Percentiles rank a stretch among this genome's conserved stretches.
Evolutionary conservation across 495 filamentous ascomycete species (phyloP).

Genomic region (Hypoxylon perforatum): DNA sequence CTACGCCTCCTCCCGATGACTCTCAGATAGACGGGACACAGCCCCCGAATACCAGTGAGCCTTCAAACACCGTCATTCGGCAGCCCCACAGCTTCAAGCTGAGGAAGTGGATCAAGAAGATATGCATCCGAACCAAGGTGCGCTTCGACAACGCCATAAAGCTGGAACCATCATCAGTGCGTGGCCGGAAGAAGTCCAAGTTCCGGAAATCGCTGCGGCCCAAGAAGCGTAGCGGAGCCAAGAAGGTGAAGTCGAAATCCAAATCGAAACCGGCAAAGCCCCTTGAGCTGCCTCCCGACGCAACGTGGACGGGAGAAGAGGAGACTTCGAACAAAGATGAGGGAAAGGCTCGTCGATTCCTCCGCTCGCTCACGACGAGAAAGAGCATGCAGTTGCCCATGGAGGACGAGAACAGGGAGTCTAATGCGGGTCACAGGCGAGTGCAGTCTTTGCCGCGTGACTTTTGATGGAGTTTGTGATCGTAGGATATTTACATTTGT

Average conservation of each 20-base stretch:
- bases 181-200: slow-evolving; percentile 14
- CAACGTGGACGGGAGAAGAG: not conserved
- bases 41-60: slow-evolving; percentile 12
- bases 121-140: slow-evolving; percentile 37
- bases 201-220: slow-evolving; percentile 9
- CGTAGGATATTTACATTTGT: not conserved
- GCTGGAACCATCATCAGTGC: slow-evolving; percentile 3
- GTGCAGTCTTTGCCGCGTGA: slow-evolving; percentile 35
- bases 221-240: not conserved
- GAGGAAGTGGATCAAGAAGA: slow-evolving; percentile 39
- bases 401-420: too few species aligned
- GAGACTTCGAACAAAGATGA: not conserved
- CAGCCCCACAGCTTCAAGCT: slow-evolving; percentile 40
- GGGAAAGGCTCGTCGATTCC: slow-evolving; percentile 19
- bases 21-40: slow-evolving; percentile 7
- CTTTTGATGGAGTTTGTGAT: slow-evolving; percentile 2
- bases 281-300: slow-evolving; percentile 3
- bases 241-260: slow-evolving; percentile 11
- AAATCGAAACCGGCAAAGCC: slow-evolving; percentile 12
- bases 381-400: slow-evolving; percentile 33
- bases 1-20: not conserved
- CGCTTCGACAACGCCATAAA: slow-evolving; percentile 34
- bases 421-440: slow-evolving; percentile 17
- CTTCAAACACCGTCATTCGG: slow-evolving; percentile 25
- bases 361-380: slow-evolving; percentile 27